These are phyloP conservation scores for Xanthoconium stramineum DNA, from an alignment of 768 basidiomycete genomes.

Conservation along the genomic window DNA sequence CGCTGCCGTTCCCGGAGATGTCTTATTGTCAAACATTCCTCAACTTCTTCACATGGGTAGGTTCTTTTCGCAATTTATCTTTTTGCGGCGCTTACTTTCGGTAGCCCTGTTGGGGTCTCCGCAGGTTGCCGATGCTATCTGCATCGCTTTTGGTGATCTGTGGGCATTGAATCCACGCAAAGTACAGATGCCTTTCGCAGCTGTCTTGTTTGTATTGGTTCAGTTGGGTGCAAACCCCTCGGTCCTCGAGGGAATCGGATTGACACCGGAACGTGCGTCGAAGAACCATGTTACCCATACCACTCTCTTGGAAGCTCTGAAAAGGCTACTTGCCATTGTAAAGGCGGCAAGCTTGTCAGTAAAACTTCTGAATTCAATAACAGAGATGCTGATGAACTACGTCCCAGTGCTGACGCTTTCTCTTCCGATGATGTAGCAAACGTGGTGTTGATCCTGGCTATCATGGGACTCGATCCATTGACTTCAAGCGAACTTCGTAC, in stretches of 20 bases:
- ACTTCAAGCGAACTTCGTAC: constrained; percentile 42
- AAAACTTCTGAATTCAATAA: background rate
- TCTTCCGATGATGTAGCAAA: constrained; percentile 45
- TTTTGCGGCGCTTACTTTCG: constrained; percentile 10
- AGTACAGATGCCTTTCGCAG: constrained; percentile 33
- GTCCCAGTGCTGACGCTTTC: constrained; percentile 31
- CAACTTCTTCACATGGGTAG: constrained; percentile 45
- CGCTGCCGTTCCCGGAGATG: constrained; percentile 28
- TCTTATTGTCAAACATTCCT: constrained; percentile 31
- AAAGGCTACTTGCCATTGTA: constrained; percentile 43
- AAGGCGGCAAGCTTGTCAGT: constrained; percentile 47
- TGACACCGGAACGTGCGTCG: constrained; percentile 15
- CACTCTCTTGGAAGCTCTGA: constrained; percentile 33
- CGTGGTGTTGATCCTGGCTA: constrained; percentile 46
- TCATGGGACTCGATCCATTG: constrained; percentile 55
- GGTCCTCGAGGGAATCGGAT: constrained; percentile 35
- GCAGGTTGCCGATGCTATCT: constrained; percentile 33
- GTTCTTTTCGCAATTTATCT: background rate
- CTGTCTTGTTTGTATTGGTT: constrained; percentile 37
- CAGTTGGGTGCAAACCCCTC: constrained; percentile 44
- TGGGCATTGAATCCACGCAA: constrained; percentile 24
- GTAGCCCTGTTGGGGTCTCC: constrained; percentile 16
- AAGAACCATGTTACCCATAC: constrained; percentile 14
- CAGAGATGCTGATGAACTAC: background rate
- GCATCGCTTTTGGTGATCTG: constrained; percentile 33